Base-by-base conservation (phyloP, 2,329 filamentous ascomycete species). In the Cyphellophora attinorum region DNA sequence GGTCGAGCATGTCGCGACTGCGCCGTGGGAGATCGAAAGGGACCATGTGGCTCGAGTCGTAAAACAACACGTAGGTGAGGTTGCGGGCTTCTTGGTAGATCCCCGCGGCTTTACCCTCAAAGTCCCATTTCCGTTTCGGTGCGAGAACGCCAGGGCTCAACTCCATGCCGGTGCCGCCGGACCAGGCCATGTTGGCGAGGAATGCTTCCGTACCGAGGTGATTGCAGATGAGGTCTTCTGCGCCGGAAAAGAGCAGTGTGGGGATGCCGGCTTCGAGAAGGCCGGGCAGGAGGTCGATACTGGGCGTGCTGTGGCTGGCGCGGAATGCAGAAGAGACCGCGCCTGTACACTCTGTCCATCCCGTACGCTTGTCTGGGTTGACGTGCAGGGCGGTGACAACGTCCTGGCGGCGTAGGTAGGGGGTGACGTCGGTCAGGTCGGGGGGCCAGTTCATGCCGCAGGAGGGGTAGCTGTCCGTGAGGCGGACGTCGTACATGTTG, bases 391-490 rank as follows among this genome's bases (percentile, higher is more conserved):
- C 91, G 4, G 68, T 52, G 16, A 75, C 67, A 11, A 98, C 91
- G 31, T 94, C 85, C n/a, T 67, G 52, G 37, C 79, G 79, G 38
- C 84, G 81, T 34, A 98, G 73, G 57, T 96, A 98, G 0, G 86
- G 85, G 5, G 76, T 84, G 14, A 98, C 74, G 32, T 72, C 55
- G 30, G 61, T 59, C 51, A 98, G 68, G 60, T 98, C 91, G 45
- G 86, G 82, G 19, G 91, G 91, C 93, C 93, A 98, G 63, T 86
- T 89, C 88, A 94, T 94, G 47, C 91, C 91, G 57, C 91, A 98
- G 43, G 79, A 81, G 4, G 84, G 81, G 57, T 75, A 85, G 5
- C 64, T 65, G 58, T 98, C 91, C 44, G 69, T 78, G 30, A 95
- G 70, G 30, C 89, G 84, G 34, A 96, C 73, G 57, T 99, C 91